Base-by-base conservation (phyloP, 345 rosid genomes). In the Cardiospermum halicacabum region DNA sequence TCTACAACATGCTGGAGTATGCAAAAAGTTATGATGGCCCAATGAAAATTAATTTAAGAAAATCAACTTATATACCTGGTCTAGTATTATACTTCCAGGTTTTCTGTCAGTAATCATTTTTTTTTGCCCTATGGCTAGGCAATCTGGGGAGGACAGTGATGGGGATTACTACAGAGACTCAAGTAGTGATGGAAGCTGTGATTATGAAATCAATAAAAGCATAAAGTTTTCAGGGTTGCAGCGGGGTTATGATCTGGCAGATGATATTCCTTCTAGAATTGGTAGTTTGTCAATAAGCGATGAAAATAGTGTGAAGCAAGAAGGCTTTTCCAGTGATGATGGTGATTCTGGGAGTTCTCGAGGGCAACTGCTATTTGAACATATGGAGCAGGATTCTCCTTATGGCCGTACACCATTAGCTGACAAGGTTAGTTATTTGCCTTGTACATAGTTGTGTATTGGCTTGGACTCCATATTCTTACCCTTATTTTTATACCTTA, bases 181-280 rank as follows among this genome's bases (percentile, higher is more conserved):
- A 9, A 75, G 78, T 73, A 79, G 81, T 64, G 81, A 82, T 61
- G 78, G 78, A 64, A 78, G 81, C 77, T 67, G 86, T 64, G 86
- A 82, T 49, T 74, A 58, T 50, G 81, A 75, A 61, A 58, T 62
- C 27, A 78, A 77, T 1, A 71, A 78, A 63, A 77, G 49, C 60
- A 13, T 34, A 18, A 64, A 76, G 30, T 40, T 58, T 64, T 30
- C 64, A 36, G 57, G 45, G 43, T 49, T 31, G 49, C 28, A 1
- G 42, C 36, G 13, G 28, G 53, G 64, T 53, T 60, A 30, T 47
- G 43, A 50, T 49, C 56, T 68, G 24, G 25, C 37, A 53, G 47
- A 42, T 37, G 65, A 67, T 22, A 27, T 48, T 24, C 60, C 68
- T 21, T 65, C 19, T 69, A 59, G 68, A 65, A 34, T 69, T 18